Conservation (phyloP, 2,329 filamentous ascomycete genomes). For the Colletotrichum salicis region DNA sequence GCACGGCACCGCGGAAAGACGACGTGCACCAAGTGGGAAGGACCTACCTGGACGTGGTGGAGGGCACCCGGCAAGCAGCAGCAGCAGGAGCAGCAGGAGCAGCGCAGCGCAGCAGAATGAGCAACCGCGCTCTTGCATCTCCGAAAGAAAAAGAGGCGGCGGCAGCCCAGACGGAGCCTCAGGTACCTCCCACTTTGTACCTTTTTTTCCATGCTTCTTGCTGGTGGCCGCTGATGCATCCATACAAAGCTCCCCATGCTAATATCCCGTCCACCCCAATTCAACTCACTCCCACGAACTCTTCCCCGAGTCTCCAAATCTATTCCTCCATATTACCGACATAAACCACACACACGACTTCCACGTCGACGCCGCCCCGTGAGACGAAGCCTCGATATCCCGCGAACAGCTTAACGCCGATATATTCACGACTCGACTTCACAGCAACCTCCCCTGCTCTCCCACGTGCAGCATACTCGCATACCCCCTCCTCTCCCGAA, state of each 20-base stretch:
- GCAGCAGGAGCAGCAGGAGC: neutral
- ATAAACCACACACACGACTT: neutral
- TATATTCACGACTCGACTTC: neutral
- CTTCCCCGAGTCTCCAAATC: conserved; percentile 26
- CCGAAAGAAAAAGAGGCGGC: neutral
- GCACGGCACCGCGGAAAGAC: conserved; percentile 6
- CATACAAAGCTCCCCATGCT: conserved; percentile 29
- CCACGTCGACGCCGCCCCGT: neutral
- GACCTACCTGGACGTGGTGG: neutral
- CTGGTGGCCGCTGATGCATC: neutral
- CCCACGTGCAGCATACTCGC: neutral
- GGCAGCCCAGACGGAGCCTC: conserved; percentile 19
- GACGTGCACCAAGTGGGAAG: neutral
- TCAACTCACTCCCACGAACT: conserved; percentile 28
- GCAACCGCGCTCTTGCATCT: neutral
- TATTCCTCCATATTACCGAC: conserved; percentile 19
- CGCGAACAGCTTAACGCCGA: neutral
- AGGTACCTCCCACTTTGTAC: conserved; percentile 9
- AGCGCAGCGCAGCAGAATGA: neutral
- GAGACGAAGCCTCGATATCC: neutral
- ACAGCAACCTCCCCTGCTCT: neutral
- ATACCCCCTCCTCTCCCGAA: neutral
- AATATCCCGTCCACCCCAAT: conserved; percentile 28
- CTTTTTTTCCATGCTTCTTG: neutral
- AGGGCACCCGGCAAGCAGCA: neutral